Evolutionary conservation across 1,284 basidiomycete genomes (phyloP).

Genomic region (Ganoderma lingzhi): DNA sequence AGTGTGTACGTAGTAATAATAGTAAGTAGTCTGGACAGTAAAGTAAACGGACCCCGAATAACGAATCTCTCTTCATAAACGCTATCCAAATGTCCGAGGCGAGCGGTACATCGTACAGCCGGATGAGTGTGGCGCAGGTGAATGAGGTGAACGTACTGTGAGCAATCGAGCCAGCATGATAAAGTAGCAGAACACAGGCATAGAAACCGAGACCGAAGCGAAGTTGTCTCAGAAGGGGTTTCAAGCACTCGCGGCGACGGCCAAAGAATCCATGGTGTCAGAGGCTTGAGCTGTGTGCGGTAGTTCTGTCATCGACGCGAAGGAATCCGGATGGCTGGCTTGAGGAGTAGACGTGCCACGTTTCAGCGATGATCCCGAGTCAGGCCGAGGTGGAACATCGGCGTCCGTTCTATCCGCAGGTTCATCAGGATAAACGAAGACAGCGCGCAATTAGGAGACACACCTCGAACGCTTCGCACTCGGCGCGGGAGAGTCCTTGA

Average conservation of each 20-base stretch:
- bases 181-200: constrained; percentile 11
- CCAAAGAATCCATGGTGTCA: constrained; percentile 25
- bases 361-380: constrained; percentile 16
- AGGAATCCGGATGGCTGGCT: constrained; percentile 13
- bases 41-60: constrained; percentile 18
- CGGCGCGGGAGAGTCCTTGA: constrained; percentile 31
- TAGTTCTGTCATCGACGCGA: constrained; percentile 22
- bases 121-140: constrained; percentile 28
- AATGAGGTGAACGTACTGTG: constrained; percentile 29
- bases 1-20: constrained; percentile 23
- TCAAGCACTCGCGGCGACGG: constrained; percentile 31
- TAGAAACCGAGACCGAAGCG: constrained; percentile 4
- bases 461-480: constrained; percentile 27
- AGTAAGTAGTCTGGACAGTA: constrained; percentile 11
- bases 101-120: constrained; percentile 16
- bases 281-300: constrained; percentile 24
- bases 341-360: constrained; percentile 9
- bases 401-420: constrained; percentile 20
- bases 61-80: constrained; percentile 23
- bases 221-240: constrained; percentile 2
- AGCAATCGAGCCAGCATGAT: constrained; percentile 18
- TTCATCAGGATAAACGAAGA: neutral
- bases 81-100: constrained; percentile 20
- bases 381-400: constrained; percentile 11
- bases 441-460: neutral